A percentile compares a stretch with the other conserved stretches of the same genome.
Evolutionary conservation across 331 rosid genomes (phyloP).

Genomic region (Quercus phellos): DNA sequence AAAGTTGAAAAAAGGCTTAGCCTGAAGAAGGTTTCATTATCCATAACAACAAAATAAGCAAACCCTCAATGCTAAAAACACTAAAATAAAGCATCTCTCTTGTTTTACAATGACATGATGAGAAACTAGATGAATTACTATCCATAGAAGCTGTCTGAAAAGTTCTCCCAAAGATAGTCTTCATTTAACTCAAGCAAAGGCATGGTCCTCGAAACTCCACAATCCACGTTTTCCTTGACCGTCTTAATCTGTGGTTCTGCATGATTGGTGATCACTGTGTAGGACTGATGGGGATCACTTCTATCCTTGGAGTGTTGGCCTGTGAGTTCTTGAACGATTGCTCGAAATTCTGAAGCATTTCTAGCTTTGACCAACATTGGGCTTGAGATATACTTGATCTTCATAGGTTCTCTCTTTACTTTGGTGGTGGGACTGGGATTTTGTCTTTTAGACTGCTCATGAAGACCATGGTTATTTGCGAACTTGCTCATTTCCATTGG

Average conservation of each 20-base stretch:
- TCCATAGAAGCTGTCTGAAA: no score
- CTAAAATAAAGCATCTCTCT: no score
- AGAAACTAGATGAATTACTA: no score
- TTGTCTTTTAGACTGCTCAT: not conserved
- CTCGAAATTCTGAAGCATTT: conserved; percentile 41
- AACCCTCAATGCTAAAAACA: no score
- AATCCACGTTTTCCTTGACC: no score
- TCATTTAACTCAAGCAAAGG: no score
- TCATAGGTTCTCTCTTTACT: conserved; percentile 21
- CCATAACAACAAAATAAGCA: no score
- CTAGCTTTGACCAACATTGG: conserved; percentile 39
- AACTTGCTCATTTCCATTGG: not conserved
- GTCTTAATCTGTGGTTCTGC: not conserved
- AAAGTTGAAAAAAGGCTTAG: no score
- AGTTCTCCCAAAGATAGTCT: no score
- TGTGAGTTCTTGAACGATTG: conserved; percentile 44
- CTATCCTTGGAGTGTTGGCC: conserved; percentile 23
- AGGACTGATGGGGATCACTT: not conserved
- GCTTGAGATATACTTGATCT: conserved; percentile 40
- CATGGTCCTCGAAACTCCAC: no score
- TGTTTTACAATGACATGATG: no score
- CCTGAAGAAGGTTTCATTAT: no score
- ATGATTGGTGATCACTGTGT: not conserved
- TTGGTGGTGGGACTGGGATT: conserved; percentile 3
- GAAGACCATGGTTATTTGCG: not conserved